Evolutionary conservation across 2,329 filamentous ascomycete genomes (phyloP).

Genomic region (Orbilia ellipsospora): DNA sequence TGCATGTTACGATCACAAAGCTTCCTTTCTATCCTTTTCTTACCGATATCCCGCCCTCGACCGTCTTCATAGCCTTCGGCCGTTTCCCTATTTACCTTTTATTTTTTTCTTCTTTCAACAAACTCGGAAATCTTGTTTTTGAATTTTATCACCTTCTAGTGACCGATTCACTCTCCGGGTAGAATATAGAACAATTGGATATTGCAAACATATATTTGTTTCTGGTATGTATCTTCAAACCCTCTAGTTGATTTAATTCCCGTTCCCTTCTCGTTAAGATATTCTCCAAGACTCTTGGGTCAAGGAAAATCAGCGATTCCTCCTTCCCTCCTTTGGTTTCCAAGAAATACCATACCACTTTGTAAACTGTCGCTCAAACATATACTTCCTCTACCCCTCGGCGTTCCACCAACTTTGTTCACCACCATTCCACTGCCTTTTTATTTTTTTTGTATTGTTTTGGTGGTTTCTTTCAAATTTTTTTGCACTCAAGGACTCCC

Average conservation of each 20-base stretch:
- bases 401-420: slow-evolving; percentile 52
- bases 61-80: slow-evolving; percentile 31
- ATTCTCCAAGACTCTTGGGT: slow-evolving; percentile 22
- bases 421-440: slow-evolving; percentile 37
- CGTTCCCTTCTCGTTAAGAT: not conserved
- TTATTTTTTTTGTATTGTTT: not conserved
- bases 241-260: slow-evolving; percentile 24
- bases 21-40: slow-evolving; percentile 53
- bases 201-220: not conserved
- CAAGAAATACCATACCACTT: slow-evolving; percentile 13
- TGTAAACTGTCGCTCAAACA: slow-evolving; percentile 8
- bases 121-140: slow-evolving; percentile 8
- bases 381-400: not conserved
- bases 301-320: slow-evolving; percentile 12
- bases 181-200: slow-evolving; percentile 10
- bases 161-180: not conserved
- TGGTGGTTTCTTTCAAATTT: no score
- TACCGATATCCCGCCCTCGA: slow-evolving; percentile 49
- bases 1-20: slow-evolving; percentile 53
- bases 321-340: slow-evolving; percentile 20
- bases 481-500: not conserved
- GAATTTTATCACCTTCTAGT: slow-evolving; percentile 23
- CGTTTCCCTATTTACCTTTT: slow-evolving; percentile 3
- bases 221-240: slow-evolving; percentile 39
- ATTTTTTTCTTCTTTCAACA: slow-evolving; percentile 10